A percentile compares a stretch with the other conserved stretches of the same genome.
These are phyloP conservation scores for Haplosporangium gracile DNA, from an alignment of 192 early-diverging fungal genomes.

Conservation along the genomic window DNA sequence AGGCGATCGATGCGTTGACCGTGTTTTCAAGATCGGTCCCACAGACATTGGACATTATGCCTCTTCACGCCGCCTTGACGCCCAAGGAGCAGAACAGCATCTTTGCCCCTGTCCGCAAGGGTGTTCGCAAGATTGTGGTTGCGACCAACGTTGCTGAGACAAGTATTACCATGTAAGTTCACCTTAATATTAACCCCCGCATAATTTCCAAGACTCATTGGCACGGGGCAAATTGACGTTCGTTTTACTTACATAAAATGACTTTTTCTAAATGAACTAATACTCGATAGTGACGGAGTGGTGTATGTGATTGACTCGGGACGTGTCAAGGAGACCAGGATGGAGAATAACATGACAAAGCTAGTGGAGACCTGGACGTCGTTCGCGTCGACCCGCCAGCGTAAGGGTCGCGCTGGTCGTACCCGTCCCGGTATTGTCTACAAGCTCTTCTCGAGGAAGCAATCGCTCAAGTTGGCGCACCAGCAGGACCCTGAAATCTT, in stretches of 20 bases:
- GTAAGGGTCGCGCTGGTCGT: constrained; percentile 86
- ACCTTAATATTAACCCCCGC: neutral
- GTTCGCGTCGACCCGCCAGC: constrained; percentile 72
- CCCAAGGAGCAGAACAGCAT: constrained; percentile 76
- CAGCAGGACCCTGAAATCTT: constrained; percentile 83
- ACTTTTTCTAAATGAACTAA: constrained; percentile 19
- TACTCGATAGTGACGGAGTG: constrained; percentile 71
- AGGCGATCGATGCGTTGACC: constrained; percentile 71
- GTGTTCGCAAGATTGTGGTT: constrained; percentile 77
- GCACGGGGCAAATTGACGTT: neutral
- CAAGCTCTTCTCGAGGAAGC: constrained; percentile 72
- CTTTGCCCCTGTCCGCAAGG: constrained; percentile 65
- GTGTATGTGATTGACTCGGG: constrained; percentile 81
- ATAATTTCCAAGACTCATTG: neutral
- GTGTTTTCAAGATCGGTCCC: constrained; percentile 32
- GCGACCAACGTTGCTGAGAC: constrained; percentile 88
- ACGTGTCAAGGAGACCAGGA: constrained; percentile 71
- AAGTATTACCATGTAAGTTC: constrained; percentile 75
- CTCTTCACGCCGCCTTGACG: constrained; percentile 78
- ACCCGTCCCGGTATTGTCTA: constrained; percentile 81
- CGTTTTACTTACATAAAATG: constrained; percentile 6
- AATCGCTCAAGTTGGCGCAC: constrained; percentile 65
- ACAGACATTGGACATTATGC: constrained; percentile 65
- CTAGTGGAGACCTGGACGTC: constrained; percentile 65
- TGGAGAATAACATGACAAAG: constrained; percentile 74